phyloP scores from a whole-genome alignment of 441 rosid species.

The Erysimum cheiri region DNA sequence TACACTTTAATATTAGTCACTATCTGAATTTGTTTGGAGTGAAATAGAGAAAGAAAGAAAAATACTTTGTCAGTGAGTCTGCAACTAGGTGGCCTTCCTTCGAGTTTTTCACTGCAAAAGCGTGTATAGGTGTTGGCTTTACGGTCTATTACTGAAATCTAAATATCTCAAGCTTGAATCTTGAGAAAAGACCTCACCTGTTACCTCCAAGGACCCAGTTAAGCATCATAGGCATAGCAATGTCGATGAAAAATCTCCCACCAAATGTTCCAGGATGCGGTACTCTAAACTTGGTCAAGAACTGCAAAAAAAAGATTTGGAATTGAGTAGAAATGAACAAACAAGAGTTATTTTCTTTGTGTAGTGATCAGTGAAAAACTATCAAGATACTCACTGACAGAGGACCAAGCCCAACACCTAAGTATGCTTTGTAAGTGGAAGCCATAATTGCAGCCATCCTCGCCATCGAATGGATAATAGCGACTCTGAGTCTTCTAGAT shows the following conservation, averaged over 20 bases:
- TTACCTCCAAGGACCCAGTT: constrained; percentile 93
- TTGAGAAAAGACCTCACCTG: constrained; percentile 57
- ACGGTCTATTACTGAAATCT: background rate
- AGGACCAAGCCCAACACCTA: constrained; percentile 97
- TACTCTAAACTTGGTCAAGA: constrained; percentile 82
- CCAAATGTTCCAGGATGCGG: constrained; percentile 93
- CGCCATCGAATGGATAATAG: constrained; percentile 88
- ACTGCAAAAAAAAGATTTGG: constrained; percentile 51
- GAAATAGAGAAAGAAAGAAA: constrained; percentile 9
- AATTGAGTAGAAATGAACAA: background rate
- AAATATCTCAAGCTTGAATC: background rate
- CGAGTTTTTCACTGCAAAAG: constrained; percentile 68
- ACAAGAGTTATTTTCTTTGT: background rate
- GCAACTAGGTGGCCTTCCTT: constrained; percentile 81
- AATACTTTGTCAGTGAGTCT: constrained; percentile 87
- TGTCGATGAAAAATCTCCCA: constrained; percentile 79
- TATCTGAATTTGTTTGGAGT: constrained; percentile 4
- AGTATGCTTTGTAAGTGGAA: constrained; percentile 86
- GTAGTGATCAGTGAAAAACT: constrained; percentile 6
- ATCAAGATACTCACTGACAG: constrained; percentile 59
- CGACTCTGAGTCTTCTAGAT: constrained; percentile 79
- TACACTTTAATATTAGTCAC: background rate
- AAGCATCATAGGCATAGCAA: constrained; percentile 87
- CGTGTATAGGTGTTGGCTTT: background rate
- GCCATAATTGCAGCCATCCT: constrained; percentile 98